Evolutionary conservation across 768 basidiomycete species (phyloP).

Genomic region (Naematelia aurantialba): DNA sequence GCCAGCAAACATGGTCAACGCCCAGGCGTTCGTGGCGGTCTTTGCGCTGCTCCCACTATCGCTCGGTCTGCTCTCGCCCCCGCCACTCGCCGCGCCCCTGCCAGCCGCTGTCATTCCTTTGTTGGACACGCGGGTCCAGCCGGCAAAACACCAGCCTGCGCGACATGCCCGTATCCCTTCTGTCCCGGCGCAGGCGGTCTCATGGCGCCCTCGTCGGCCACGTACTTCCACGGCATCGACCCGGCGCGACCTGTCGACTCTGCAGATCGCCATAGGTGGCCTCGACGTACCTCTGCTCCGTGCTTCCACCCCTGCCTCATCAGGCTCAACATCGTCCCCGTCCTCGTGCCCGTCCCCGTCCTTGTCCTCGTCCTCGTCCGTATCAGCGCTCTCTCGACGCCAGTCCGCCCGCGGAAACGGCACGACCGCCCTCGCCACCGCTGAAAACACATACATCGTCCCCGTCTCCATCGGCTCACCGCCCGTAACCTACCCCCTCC

Average conservation of each 20-base stretch:
- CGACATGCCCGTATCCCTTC: no score
- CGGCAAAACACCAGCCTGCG: no score
- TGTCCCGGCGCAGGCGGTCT: no score
- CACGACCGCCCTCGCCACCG: background rate
- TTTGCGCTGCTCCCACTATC: background rate
- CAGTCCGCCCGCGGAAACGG: no score
- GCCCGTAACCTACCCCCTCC: conserved; percentile 34
- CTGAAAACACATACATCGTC: conserved; percentile 34
- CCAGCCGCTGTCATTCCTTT: no score
- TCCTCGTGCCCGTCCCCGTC: no score
- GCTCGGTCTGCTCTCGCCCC: background rate
- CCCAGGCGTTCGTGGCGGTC: background rate
- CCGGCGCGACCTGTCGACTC: background rate
- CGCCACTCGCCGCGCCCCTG: background rate
- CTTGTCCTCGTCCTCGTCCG: no score
- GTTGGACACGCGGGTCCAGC: no score
- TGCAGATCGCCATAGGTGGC: background rate
- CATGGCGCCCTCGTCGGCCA: background rate
- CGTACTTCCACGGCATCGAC: background rate
- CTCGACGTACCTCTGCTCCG: background rate
- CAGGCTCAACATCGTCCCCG: no score
- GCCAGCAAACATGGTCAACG: background rate
- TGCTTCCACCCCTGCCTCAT: background rate
- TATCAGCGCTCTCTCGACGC: no score
- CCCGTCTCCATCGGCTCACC: conserved; percentile 33